These are phyloP conservation scores for Lentinus brumalis DNA, from an alignment of 768 basidiomycete genomes.

Conservation along the genomic window DNA sequence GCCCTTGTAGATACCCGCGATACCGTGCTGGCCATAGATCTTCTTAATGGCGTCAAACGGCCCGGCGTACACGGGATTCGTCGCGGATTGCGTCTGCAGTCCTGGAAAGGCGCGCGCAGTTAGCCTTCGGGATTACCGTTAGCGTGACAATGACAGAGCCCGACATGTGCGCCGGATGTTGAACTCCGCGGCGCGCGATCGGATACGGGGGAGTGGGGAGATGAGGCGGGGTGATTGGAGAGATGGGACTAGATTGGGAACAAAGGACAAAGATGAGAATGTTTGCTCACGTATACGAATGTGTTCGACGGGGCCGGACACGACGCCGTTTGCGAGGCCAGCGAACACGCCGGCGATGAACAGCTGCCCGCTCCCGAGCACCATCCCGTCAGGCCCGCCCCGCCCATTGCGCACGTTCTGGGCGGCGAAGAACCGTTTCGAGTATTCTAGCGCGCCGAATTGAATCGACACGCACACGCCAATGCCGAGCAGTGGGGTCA, in stretches of 20 bases:
- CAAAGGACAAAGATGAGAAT: background rate
- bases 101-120: slow-evolving; percentile 46
- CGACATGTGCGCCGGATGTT: background rate
- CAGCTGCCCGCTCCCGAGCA: slow-evolving; percentile 64
- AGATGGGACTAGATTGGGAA: too few species aligned
- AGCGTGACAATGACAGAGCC: background rate
- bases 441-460: slow-evolving; percentile 85
- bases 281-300: slow-evolving; percentile 86
- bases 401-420: slow-evolving; percentile 59
- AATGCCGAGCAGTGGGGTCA: slow-evolving; percentile 89
- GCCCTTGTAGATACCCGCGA: slow-evolving; percentile 90
- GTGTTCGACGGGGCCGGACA: slow-evolving; percentile 96
- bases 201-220: background rate
- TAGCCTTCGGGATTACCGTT: background rate
- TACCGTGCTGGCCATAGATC: slow-evolving; percentile 73
- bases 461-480: slow-evolving; percentile 96
- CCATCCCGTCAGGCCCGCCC: slow-evolving; percentile 68
- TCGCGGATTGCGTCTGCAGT: slow-evolving; percentile 86
- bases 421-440: slow-evolving; percentile 76
- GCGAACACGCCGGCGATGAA: slow-evolving; percentile 79
- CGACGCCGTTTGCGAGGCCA: slow-evolving; percentile 87
- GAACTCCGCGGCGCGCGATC: background rate
- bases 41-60: slow-evolving; percentile 89
- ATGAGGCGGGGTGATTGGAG: background rate
- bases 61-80: slow-evolving; percentile 75